Percentiles rank a stretch among this genome's conserved stretches.
phyloP scores from a whole-genome alignment of 768 basidiomycete genomes.

The Royoungia palumana region DNA sequence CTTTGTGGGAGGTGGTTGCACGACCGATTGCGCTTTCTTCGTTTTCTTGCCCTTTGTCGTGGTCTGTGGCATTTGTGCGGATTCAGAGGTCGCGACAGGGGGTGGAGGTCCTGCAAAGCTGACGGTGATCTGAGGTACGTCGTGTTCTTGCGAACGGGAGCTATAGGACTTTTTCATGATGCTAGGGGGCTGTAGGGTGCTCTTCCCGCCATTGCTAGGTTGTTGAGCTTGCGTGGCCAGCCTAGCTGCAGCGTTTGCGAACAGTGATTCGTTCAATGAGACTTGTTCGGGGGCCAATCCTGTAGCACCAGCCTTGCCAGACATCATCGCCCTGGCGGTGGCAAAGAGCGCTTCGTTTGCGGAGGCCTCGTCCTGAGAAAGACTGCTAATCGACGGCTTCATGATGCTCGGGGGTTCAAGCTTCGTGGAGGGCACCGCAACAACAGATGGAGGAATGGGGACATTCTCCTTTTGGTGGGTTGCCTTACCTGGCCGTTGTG shows the following conservation, averaged over 20 bases:
- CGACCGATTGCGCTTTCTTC: constrained; percentile 19
- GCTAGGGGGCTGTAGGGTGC: constrained; percentile 16
- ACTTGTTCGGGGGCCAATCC: constrained; percentile 19
- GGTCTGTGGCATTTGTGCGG: constrained; percentile 8
- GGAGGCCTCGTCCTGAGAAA: constrained; percentile 25
- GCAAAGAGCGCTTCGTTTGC: constrained; percentile 28
- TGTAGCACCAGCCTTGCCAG: constrained; percentile 1
- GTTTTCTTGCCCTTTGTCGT: constrained; percentile 24
- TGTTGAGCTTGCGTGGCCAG: constrained; percentile 11
- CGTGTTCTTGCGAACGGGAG: constrained; percentile 24
- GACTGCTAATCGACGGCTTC: constrained; percentile 24
- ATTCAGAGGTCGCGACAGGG: background rate
- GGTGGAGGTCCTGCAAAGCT: constrained; percentile 17
- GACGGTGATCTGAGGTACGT: constrained; percentile 27
- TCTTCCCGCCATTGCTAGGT: constrained; percentile 4
- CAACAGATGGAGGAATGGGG: constrained; percentile 10
- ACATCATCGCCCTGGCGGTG: constrained; percentile 20
- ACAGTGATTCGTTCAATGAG: constrained; percentile 24
- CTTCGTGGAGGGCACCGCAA: constrained; percentile 8
- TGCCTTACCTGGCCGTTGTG: constrained; percentile 11
- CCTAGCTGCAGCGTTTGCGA: constrained; percentile 20
- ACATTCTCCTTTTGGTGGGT: constrained; percentile 29
- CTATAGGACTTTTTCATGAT: constrained; percentile 28
- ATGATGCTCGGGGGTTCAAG: constrained; percentile 21
- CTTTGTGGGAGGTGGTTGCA: constrained; percentile 10